phyloP scores from a whole-genome alignment of 805 yeast genomes.

The Debaryomyces maramus region DNA sequence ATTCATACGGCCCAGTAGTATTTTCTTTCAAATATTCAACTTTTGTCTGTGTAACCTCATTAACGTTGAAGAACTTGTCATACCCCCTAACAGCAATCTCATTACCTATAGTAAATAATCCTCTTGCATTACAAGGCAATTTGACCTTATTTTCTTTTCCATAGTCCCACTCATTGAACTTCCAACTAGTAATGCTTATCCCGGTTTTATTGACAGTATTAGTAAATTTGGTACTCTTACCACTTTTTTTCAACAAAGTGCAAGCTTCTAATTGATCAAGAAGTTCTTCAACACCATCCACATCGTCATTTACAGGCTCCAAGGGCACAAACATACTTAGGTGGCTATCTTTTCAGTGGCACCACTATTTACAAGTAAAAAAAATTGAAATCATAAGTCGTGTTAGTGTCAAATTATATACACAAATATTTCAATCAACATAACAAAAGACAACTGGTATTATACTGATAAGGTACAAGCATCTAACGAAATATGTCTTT shows the following conservation, averaged over 20 bases:
- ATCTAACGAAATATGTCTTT: conserved; percentile 11
- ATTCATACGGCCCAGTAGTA: conserved; percentile 75
- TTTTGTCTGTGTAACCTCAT: conserved; percentile 58
- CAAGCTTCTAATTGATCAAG: conserved; percentile 19
- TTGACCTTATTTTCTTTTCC: conserved; percentile 45
- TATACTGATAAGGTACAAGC: too few relatives aligned
- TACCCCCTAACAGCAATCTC: conserved; percentile 80
- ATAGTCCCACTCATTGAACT: conserved; percentile 89
- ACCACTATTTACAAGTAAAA: too few relatives aligned
- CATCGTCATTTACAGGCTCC: conserved; percentile 10
- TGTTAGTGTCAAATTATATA: not conserved
- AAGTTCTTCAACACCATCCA: conserved; percentile 18
- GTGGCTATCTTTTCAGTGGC: too few relatives aligned
- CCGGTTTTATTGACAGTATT: conserved; percentile 9
- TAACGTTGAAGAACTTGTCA: conserved; percentile 87
- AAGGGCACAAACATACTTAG: not conserved
- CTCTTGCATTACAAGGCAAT: conserved; percentile 80
- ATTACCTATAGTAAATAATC: conserved; percentile 61
- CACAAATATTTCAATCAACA: too few relatives aligned
- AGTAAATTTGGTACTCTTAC: conserved; percentile 19
- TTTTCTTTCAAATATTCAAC: conserved; percentile 41
- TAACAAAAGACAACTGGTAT: too few relatives aligned
- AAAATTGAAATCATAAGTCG: not conserved
- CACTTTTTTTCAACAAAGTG: conserved; percentile 18
- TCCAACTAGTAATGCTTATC: conserved; percentile 54